Conservation (phyloP, 1,139 yeast species). For the Pichia sp. region DNA sequence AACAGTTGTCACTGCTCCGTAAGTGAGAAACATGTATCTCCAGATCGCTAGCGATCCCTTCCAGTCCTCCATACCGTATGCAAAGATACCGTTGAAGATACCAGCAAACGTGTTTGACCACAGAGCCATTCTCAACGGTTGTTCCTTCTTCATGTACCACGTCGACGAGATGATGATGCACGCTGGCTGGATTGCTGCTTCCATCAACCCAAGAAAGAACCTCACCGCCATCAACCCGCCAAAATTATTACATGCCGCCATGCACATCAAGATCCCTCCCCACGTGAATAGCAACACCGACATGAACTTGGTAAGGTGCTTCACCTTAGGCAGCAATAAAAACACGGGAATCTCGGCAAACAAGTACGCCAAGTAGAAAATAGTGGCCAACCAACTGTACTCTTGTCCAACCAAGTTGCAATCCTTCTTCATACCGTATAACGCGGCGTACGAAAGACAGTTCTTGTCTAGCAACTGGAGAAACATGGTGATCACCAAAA, state of each 20-base stretch:
- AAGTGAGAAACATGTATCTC: background rate
- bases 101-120: conserved; percentile 30
- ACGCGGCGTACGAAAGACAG: conserved; percentile 24
- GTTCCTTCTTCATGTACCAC: conserved; percentile 33
- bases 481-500: conserved; percentile 6
- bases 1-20: conserved; percentile 16
- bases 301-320: conserved; percentile 40
- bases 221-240: conserved; percentile 37
- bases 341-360: conserved; percentile 48
- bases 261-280: conserved; percentile 44
- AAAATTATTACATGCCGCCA: conserved; percentile 34
- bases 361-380: conserved; percentile 51
- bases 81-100: conserved; percentile 27
- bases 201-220: conserved; percentile 38
- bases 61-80: background rate
- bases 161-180: conserved; percentile 31
- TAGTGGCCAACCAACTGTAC: conserved; percentile 47
- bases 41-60: background rate
- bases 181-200: conserved; percentile 37
- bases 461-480: conserved; percentile 21
- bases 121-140: conserved; percentile 38
- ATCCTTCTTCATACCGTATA: conserved; percentile 21
- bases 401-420: conserved; percentile 18
- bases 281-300: conserved; percentile 40
- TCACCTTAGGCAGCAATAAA: conserved; percentile 44